Evolutionary conservation across 1,284 basidiomycete genomes (phyloP), one percentile per base, ranked within the genome.

Genomic region (Stygiomarasmius scandens): DNA sequence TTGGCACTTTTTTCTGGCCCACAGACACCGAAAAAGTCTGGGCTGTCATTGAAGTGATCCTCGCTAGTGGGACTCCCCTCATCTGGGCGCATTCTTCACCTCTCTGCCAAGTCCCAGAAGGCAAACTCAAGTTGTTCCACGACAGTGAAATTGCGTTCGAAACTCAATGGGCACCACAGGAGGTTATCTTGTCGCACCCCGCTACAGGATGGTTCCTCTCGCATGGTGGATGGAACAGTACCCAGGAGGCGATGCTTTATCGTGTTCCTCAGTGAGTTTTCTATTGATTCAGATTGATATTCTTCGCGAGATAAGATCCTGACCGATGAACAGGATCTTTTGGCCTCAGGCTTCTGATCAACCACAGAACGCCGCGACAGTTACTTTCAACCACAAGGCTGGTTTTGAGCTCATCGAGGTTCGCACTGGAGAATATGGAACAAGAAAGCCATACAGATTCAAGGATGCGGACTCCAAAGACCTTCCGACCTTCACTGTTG

Each of bases 121-220:
- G 55, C 23, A 32, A 62, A 9, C 16, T 38, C 16, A 25, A 51
- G 6, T 61, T 59, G 34, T 56, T 64, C 20, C 22, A 58, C 6
- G 36, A 57, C 22, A 62, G 62, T 10, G 61, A 58, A 11, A 29
- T 67, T 12, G 64, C 61, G 3, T n/a, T 65, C 19, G 29, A 55
- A 20, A 55, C 62, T 1, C 0, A 48, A 5, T 68, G 67, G 67
- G 53, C 57, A 23, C 67, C 67, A 2, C 67, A 68, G 55, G 63
- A 67, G 22, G 57, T 47, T 24, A 60, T 68, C n/a, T 50, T 68
- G 16, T 59, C 48, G 14, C 67, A 68, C 47, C 58, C 58, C 12
- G 65, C 60, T 6, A 68, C 67, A 2, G 67, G 65, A 11, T 68
- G 65, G 65, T 68, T 66, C 51, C 36, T 68, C 20, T 64, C 64